Conservation (phyloP, 2,329 filamentous ascomycete genomes). For the Diaporthe australafricana region DNA sequence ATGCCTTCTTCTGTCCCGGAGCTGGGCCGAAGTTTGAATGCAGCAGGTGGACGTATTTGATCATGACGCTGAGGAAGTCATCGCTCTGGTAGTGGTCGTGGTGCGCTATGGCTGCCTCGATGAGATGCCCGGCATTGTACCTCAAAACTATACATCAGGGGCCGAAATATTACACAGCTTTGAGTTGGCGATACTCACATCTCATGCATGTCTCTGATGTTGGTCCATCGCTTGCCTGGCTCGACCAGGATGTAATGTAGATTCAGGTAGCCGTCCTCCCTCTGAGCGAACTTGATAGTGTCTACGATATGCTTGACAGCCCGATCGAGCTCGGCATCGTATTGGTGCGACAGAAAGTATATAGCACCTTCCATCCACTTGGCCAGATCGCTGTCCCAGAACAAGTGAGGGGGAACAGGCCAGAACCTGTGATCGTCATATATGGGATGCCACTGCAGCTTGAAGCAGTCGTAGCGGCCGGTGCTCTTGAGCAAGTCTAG, state of each 20-base stretch:
- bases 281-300: too few species aligned
- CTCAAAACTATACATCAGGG: slow-evolving; percentile 43
- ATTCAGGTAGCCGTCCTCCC: too few species aligned
- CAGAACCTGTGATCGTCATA: slow-evolving; percentile 63
- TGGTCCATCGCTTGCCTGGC: too few species aligned
- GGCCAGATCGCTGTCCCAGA: too few species aligned
- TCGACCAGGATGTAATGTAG: too few species aligned
- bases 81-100: slow-evolving; percentile 63
- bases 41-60: slow-evolving; percentile 66
- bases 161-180: neutral
- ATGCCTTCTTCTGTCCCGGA: slow-evolving; percentile 63
- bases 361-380: too few species aligned
- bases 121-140: slow-evolving; percentile 71
- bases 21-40: slow-evolving; percentile 62
- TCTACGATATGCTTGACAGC: too few species aligned
- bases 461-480: slow-evolving; percentile 69
- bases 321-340: too few species aligned
- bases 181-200: too few species aligned
- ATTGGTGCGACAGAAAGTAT: too few species aligned
- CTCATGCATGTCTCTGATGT: too few species aligned
- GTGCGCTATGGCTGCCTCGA: slow-evolving; percentile 70
- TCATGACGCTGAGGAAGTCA: slow-evolving; percentile 61
- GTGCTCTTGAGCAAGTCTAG: slow-evolving; percentile 64
- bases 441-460: slow-evolving; percentile 64
- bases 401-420: too few species aligned